Evolutionary conservation across 2,329 filamentous ascomycete species (phyloP), one percentile per base, ranked within the genome.

Genomic region (Epichloe festucae): DNA sequence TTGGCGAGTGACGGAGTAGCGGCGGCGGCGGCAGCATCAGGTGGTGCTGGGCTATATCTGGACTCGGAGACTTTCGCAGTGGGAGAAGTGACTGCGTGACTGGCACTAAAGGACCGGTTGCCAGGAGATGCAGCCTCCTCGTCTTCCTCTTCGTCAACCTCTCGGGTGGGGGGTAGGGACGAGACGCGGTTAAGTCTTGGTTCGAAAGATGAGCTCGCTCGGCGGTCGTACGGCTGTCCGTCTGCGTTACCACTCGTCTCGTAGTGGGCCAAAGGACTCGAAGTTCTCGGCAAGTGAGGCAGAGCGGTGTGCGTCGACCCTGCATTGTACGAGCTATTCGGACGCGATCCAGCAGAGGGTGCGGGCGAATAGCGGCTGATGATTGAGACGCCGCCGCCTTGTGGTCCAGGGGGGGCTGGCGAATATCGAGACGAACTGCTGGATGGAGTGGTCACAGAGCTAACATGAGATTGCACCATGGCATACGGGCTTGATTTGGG

Each of bases 191-290:
- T 78, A 7, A 79, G 61, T 45, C 74, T 71, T 12, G 75, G 70
- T 57, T 83, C 79, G 56, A 78, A 75, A 1, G 74, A 75, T 38
- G 75, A 76, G 57, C 70, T 76, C 50, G 67, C 68, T 48, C 75
- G 74, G 43, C 76, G 70, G 52, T 76, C 71, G n/a, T 67, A 58
- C 39, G 69, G 61, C n/a, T 62, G 55, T 15, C 56, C 56, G n/a
- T 78, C 75, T 45, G 68, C 67, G 35, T 72, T 70, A 50, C 70
- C 69, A 7, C 70, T 72, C 11, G 73, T 70, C 61, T 84, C 81
- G 53, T 81, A 83, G 57, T 84, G 79, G 5, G 81, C 81, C 53
- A 84, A 64, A 0, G 81, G 81, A 56, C 81, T 85, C 2, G 81
- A 84, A 2, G 81, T 84, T 55, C 81, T 71, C 8, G 81, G 81